Conservation (phyloP, 306 rosid species). For the Trifolium repens region DNA sequence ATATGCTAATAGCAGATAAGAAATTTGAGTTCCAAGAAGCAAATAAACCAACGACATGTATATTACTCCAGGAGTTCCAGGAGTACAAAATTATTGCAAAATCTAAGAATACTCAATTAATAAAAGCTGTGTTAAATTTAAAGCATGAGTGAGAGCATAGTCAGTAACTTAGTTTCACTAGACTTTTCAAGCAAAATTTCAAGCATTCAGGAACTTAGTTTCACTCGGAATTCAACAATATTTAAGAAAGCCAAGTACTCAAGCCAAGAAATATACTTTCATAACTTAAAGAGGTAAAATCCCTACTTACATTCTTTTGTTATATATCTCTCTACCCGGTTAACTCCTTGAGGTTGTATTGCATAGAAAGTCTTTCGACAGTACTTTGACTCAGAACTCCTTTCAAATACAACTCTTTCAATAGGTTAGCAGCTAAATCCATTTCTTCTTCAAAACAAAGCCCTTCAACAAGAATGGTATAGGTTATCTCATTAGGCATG, state of each 20-base stretch:
- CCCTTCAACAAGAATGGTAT: slow-evolving; percentile 80
- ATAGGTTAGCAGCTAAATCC: slow-evolving; percentile 62
- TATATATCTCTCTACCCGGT: slow-evolving; percentile 41
- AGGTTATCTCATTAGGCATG: slow-evolving; percentile 81
- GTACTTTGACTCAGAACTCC: slow-evolving; percentile 68
- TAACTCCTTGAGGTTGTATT: slow-evolving; percentile 63
- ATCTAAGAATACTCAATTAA: slow-evolving; percentile 19
- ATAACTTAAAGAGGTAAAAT: slow-evolving; percentile 29
- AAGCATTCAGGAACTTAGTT: slow-evolving; percentile 24
- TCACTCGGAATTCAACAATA: no score
- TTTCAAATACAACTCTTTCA: slow-evolving; percentile 63
- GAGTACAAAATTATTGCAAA: not conserved
- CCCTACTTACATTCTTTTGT: slow-evolving; percentile 37
- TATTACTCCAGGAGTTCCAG: not conserved
- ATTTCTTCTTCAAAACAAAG: slow-evolving; percentile 71
- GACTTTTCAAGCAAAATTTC: slow-evolving; percentile 35
- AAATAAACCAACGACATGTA: slow-evolving; percentile 13
- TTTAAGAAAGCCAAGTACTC: not conserved
- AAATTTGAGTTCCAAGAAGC: slow-evolving; percentile 8
- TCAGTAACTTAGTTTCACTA: no score
- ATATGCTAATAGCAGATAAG: slow-evolving; percentile 7
- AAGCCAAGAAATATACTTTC: slow-evolving; percentile 33
- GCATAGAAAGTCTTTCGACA: slow-evolving; percentile 75
- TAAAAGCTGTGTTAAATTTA: not conserved
- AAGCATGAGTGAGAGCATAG: not conserved